Evolutionary conservation across 257 asterid genomes (phyloP), one percentile per base, ranked within the genome.

Genomic region (Jacaranda copaia): DNA sequence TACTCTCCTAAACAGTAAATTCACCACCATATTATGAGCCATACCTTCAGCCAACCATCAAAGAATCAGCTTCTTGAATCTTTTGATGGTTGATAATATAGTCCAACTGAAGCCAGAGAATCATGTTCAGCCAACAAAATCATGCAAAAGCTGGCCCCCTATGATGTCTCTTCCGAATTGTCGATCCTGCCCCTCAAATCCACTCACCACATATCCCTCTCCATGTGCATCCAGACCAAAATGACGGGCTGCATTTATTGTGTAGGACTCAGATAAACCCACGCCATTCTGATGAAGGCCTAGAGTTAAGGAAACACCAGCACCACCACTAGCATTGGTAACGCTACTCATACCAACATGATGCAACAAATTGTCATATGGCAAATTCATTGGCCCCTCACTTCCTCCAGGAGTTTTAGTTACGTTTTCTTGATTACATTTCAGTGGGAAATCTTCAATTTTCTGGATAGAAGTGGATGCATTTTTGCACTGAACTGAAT

Each of bases 211-310:
- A n/a, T 81, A 86, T 12, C 82, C 90, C 18, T 82, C 89, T 3
- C 72, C 75, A 10, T 62, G 16, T 49, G 14, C n/a, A 11, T 49
- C 77, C 8, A 89, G 78, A 46, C 94, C 92, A 48, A 89, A 89
- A 8, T 87, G 90, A 25, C 90, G 83, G 19, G 94, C 94, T 4
- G 89, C 90, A 48, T 59, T 84, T 49, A 84, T 69, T 0, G 92
- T 89, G 45, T 84, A 87, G 1, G 56, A 49, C 11, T 87, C 89
- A 0, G 90, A 45, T 61, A 87, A 46, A 10, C 85, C 89, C 59
- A 82, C 32, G 38, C 85, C 80, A 13, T 83, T 83, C 61, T 89
- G 94, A 59, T 87, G 90, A 45, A 89, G 92, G 36, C 94, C 94
- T 18, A 89, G 61, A 0, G 94, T 89, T 72, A 89, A 73, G 5